Evolutionary conservation across 345 rosid species (phyloP), one percentile per base, ranked within the genome.

Genomic region (Aquilaria yunnanensis): DNA sequence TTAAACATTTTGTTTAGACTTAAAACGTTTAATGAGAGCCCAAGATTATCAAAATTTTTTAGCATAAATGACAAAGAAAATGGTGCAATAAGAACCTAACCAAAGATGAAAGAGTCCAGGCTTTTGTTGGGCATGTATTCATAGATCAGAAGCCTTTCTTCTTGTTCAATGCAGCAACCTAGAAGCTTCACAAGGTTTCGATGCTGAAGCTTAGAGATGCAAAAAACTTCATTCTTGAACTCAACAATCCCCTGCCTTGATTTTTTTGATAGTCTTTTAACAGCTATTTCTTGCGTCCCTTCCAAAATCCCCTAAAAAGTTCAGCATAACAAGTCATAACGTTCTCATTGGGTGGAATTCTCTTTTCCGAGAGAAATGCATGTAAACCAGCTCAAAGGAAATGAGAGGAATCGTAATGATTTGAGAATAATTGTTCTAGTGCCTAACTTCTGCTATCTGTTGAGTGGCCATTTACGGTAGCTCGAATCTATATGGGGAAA

Each of bases 111-210:
- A 53, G 23, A 45, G 67, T 75, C 73, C 57, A 75, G 54, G 67
- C 79, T 75, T 62, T 68, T 60, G 64, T 75, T 71, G 5, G 72
- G 52, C 77, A 76, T 65, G 57, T 65, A 72, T 33, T 76, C 80
- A 14, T 76, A 76, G 33, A 77, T 73, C 32, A 77, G 65, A 66
- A 77, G 59, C 47, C 67, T 66, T 56, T 77, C 80, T 32, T 53
- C 70, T 31, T 11, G 71, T 51, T 66, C 46, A 33, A 49, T 66
- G 67, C 80, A 69, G 32, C 77, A 74, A 6, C 83, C 81, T 8
- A 76, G 56, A 30, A 80, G 71, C 45, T 63, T 80, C 60, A 80
- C 81, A 3, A 80, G 71, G 65, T 80, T 80, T 57, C 83, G 70
- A 45, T 80, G 83, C 45, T 80, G 74, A 48, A 77, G 80, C 49